Evolutionary conservation across 306 rosid species (phyloP), one percentile per base, ranked within the genome.

Genomic region (Betula pendula): DNA sequence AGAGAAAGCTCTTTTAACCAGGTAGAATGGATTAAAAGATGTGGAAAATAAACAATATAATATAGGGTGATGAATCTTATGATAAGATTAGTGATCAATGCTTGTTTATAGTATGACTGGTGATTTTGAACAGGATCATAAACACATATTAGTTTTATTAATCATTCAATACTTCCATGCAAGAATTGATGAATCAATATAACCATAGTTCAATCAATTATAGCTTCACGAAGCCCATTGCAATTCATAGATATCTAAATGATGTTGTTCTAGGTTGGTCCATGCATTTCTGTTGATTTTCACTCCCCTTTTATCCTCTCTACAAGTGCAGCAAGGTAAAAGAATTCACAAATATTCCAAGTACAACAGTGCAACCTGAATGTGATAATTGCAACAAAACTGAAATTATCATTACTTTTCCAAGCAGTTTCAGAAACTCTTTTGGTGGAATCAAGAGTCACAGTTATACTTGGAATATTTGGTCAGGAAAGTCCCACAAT

Each of bases 1-100:
- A 20, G 48, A 6, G 35, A 31, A 35, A 47, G 48, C 71, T 43
- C 1, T 10, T 43, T 43, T 67, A 70, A n/a, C 72, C 71, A 68
- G 25, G 4, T 73, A 76, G 27, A 44, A 51, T 22, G 52, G 43
- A 73, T 20, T 74, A 73, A 69, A 74, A 71, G 53, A 68, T 43
- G 63, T 68, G 51, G 31, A 47, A n/a, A 24, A n/a, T 31, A 66
- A 74, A 69, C 53, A 55, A 63, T 55, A 60, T 68, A 53, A 40
- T 22, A n/a, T 33, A 24, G 42, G 29, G 29, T 16, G 14, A 67
- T 51, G 4, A 47, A 45, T 75, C 35, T 29, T 29, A n/a, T 75
- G 16, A 75, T 19, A 56, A 27, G 59, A 14, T 27, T 62, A 48
- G 45, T 8, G 49, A 44, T 14, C 25, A 35, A 38, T 38, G 42